Conservation (phyloP, 805 yeast species). For the Candida orba region DNA sequence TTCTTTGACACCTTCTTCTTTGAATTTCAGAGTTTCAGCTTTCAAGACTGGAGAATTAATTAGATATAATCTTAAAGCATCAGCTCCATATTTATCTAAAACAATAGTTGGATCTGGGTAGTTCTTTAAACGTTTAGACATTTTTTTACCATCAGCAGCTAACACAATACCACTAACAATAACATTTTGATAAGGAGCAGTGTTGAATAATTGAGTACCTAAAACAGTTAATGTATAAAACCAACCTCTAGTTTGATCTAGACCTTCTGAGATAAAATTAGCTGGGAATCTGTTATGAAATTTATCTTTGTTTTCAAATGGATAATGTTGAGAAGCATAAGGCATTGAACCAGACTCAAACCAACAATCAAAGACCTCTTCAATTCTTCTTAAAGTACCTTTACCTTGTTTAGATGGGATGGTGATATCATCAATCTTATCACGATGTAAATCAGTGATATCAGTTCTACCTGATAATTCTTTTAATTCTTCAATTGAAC, state of each 20-base stretch:
- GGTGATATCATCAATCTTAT: conserved; percentile 81
- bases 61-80: conserved; percentile 90
- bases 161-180: conserved; percentile 94
- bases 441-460: conserved; percentile 92
- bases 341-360: conserved; percentile 99
- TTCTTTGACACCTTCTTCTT: conserved; percentile 98
- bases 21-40: conserved; percentile 94
- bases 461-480: conserved; percentile 74
- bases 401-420: conserved; percentile 90
- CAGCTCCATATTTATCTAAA: conserved; percentile 90
- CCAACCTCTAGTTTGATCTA: conserved; percentile 99
- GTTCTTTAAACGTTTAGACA: conserved; percentile 97
- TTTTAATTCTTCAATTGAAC: conserved; percentile 82
- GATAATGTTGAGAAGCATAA: conserved; percentile 93
- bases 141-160: conserved; percentile 97
- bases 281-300: conserved; percentile 86
- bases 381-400: conserved; percentile 81
- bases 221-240: conserved; percentile 92
- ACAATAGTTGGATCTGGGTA: conserved; percentile 91
- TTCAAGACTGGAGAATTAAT: conserved; percentile 96
- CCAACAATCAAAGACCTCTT: conserved; percentile 99
- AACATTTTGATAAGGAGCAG: conserved; percentile 91
- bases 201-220: conserved; percentile 89
- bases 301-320: conserved; percentile 75
- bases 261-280: conserved; percentile 95